Base-by-base conservation (phyloP, 225 moss, liverwort and hornwort species). In the Straminergon stramineum region DNA sequence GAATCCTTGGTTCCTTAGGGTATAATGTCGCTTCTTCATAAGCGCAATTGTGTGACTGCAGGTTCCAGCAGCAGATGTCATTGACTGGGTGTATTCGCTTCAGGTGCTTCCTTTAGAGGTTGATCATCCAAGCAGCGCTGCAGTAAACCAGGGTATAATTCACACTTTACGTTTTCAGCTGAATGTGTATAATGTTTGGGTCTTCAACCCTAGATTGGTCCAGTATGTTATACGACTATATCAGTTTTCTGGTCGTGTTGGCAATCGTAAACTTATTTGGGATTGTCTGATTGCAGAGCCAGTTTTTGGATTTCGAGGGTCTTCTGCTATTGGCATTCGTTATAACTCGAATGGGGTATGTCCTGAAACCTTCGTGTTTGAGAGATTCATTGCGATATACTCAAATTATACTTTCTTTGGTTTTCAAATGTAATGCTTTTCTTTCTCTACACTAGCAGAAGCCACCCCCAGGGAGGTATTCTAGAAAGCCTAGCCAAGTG, bases 71-170 rank as follows among this genome's bases (percentile, higher is more conserved):
- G 83, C 94, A 67, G 95, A 94, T 76, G 93, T 96, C 81, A 96
- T 96, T 88, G 91, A 91, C 55, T 99, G 99, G 99, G 95, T 99
- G 23, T 99, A 99, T 88, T 93, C 95, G 34, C 95, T 99, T 90
- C 99, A 99, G 93, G 99, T 99, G 89, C 95, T 99, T 81, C 97
- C 99, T 63, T 68, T 95, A 76, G 85, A 86, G 86, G 89, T 65
- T 69, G 92, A 88, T 86, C 90, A 90, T 81, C 71, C 92, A 63
- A 82, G 69, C 62, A 92, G 92, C 85, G 84, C 91, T 88, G 82
- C 89, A 31, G 84, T 86, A 68, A 89, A 87, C 60, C 89, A 90
- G 83, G 94, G 96, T 96, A 94, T 62, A 78, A 83, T 57, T 52
- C 61, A 16, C 34, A 53, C 62, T 51, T 30, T 56, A 65, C 79